Evolutionary conservation across 1,139 yeast species (phyloP).

Genomic region (Suhomyces wounanorum): DNA sequence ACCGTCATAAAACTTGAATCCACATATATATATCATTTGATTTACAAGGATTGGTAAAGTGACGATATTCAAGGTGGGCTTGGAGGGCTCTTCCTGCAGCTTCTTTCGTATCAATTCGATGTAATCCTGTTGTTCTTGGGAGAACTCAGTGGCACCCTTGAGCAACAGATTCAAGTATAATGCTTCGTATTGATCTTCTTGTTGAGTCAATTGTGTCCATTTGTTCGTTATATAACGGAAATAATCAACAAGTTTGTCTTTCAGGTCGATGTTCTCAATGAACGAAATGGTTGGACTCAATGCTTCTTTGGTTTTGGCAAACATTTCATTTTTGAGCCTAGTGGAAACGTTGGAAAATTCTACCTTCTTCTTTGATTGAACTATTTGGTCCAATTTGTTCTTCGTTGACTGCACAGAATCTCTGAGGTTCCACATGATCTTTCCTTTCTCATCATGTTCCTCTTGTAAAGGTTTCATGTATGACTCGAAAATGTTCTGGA

Average conservation of each 20-base stretch:
- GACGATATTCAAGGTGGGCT: constrained; percentile 34
- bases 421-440: constrained; percentile 11
- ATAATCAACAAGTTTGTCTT: constrained; percentile 19
- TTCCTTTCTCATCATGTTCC: constrained; percentile 9
- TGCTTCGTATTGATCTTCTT: constrained; percentile 9
- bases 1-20: constrained; percentile 37
- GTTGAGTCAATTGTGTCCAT: constrained; percentile 16
- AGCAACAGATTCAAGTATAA: constrained; percentile 18
- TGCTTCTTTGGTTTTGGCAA: constrained; percentile 23
- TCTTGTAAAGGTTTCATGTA: constrained; percentile 21
- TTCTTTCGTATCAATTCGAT: constrained; percentile 18
- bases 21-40: constrained; percentile 28
- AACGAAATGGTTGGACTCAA: constrained; percentile 28
- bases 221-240: constrained; percentile 17
- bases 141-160: constrained; percentile 15
- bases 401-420: constrained; percentile 15
- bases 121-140: constrained; percentile 22
- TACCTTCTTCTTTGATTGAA: constrained; percentile 8
- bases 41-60: constrained; percentile 44
- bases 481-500: constrained; percentile 28
- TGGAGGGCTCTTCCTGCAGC: constrained; percentile 22
- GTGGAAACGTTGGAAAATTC: constrained; percentile 17
- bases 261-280: constrained; percentile 20
- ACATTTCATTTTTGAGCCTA: constrained; percentile 19
- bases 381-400: constrained; percentile 15